Conservation (phyloP, 257 asterid genomes). For the Capsicum chinense region DNA sequence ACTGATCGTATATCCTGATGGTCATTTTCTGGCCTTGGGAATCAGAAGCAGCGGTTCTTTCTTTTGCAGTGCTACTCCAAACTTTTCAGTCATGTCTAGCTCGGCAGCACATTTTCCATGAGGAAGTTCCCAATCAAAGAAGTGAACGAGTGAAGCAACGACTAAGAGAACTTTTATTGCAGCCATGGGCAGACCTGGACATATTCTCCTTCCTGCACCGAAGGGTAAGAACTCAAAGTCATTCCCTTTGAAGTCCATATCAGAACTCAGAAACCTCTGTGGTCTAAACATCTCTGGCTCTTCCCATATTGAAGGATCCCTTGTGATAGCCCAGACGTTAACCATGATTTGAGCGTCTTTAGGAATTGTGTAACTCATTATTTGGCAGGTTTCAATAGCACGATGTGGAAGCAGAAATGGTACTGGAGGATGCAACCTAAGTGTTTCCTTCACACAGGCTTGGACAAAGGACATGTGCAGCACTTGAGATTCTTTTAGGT, state of each 20-base stretch:
- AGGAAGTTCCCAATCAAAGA: constrained; percentile 44
- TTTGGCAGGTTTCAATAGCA: constrained; percentile 41
- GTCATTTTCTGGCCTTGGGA: constrained; percentile 41
- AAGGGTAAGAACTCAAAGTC: constrained; percentile 52
- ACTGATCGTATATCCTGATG: background rate
- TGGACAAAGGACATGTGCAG: constrained; percentile 40
- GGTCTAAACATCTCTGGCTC: constrained; percentile 45
- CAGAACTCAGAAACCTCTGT: constrained; percentile 43
- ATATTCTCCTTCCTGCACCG: constrained; percentile 59
- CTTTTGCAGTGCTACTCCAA: constrained; percentile 39
- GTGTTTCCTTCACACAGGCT: constrained; percentile 52
- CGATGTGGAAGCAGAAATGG: constrained; percentile 46
- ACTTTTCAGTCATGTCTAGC: constrained; percentile 37
- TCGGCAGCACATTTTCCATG: constrained; percentile 12
- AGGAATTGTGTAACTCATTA: constrained; percentile 46
- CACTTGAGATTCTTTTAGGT: constrained; percentile 27
- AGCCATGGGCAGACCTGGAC: constrained; percentile 58
- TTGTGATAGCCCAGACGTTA: constrained; percentile 48
- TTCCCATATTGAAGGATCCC: constrained; percentile 50
- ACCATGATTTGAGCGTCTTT: constrained; percentile 40
- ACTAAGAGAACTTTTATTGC: constrained; percentile 34
- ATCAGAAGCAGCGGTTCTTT: constrained; percentile 39
- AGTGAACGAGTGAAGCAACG: constrained; percentile 40
- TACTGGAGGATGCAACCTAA: constrained; percentile 59
- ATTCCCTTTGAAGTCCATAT: constrained; percentile 49